Evolutionary conservation across 148 eudicot genomes (phyloP), one percentile per base, ranked within the genome.

Genomic region (Rhododendron mucronatum): DNA sequence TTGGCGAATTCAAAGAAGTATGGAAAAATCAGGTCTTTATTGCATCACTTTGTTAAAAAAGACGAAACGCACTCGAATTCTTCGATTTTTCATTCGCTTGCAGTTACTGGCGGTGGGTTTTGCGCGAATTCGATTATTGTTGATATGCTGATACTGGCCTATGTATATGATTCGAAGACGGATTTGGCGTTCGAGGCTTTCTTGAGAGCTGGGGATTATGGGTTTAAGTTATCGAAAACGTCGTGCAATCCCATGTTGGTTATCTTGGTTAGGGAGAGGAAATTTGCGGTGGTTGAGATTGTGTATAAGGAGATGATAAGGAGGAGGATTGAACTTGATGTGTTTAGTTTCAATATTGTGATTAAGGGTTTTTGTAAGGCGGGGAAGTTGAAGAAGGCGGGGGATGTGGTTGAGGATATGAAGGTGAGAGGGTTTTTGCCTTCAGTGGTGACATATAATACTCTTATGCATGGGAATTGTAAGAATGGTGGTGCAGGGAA

Each of bases 341-440:
- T 86, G 89, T 84, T 86, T 45, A 94, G 95, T 8, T 94, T 93
- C 85, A 95, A 95, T 85, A 92, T 88, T 1, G 93, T 91, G 23
- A 90, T 95, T 71, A 90, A 84, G 78, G 96, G 92, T 82, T 86
- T 95, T 26, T 93, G 96, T 86, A 94, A 89, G 85, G 91, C 75
- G 15, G 95, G 96, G 75, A 92, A 86, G 86, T 84, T 95, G 91
- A 91, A 91, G 44, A 92, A 87, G 90, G 96, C 96, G 3, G 81
- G 84, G 57, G 98, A 94, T 87, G 85, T 91, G 41, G 57, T 95
- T 82, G 95, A 95, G 93, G 96, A 95, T 86, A 94, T 95, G 90
- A 91, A 88, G 90, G 89, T 88, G 71, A 84, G 92, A 90, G 95
- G 95, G 28, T 30, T 94, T 30, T 39, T 44, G 18, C 96, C 98